A percentile compares a stretch with the other conserved stretches of the same genome.
These are phyloP conservation scores for Sporothrix globosa DNA, from an alignment of 2,329 filamentous ascomycete genomes.

Conservation along the genomic window DNA sequence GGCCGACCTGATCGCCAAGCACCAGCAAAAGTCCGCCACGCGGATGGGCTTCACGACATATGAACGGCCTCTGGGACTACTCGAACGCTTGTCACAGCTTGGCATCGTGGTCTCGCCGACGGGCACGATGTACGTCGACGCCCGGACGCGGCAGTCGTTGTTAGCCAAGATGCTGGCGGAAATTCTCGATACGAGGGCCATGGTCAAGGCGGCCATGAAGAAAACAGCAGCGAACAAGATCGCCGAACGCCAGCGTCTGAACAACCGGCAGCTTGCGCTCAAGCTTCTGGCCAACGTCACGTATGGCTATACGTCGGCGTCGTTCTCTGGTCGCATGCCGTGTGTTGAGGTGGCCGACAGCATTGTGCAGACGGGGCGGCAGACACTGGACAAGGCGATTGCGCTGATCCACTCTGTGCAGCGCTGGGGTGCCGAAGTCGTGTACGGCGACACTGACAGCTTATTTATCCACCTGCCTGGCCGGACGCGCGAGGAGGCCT, in stretches of 20 bases:
- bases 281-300: conserved; percentile 99
- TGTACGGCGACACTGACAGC: conserved; percentile 97
- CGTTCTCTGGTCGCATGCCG: conserved; percentile 95
- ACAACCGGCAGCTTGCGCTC: conserved; percentile 90
- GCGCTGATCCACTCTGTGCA: conserved; percentile 86
- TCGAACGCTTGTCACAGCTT: conserved; percentile 75
- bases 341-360: conserved; percentile 97
- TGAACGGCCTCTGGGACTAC: conserved; percentile 71
- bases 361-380: conserved; percentile 93
- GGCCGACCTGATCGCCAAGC: not conserved
- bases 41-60: conserved; percentile 96
- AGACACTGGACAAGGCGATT: conserved; percentile 92
- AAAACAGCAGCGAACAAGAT: conserved; percentile 64
- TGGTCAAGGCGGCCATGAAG: conserved; percentile 98
- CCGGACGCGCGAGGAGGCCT: conserved; percentile 83
- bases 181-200: conserved; percentile 91
- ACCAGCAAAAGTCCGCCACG: conserved; percentile 52
- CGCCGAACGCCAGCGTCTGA: conserved; percentile 81
- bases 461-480: conserved; percentile 89
- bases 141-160: conserved; percentile 83
- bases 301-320: conserved; percentile 95
- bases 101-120: conserved; percentile 93
- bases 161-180: conserved; percentile 96
- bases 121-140: conserved; percentile 91
- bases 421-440: conserved; percentile 91